These are phyloP conservation scores for Yamadazyma ubonensis DNA, from an alignment of 805 yeast species.

Conservation along the genomic window DNA sequence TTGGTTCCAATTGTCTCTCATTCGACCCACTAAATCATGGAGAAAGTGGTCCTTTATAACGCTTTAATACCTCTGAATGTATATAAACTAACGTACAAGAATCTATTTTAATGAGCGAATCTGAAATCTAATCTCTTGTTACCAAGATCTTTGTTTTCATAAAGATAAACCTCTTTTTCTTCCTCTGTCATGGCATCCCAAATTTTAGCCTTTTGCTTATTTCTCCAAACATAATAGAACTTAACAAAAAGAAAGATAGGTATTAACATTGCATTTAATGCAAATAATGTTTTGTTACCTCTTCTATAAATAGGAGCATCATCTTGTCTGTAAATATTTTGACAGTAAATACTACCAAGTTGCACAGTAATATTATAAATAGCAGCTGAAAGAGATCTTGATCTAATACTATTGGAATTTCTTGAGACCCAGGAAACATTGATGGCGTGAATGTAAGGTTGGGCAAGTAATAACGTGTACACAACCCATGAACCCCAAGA, in stretches of 20 bases:
- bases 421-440: constrained; percentile 29
- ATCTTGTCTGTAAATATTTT: constrained; percentile 26
- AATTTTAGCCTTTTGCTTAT: constrained; percentile 15
- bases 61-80: no score
- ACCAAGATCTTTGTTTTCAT: constrained; percentile 21
- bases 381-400: constrained; percentile 30
- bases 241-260: constrained; percentile 22
- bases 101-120: constrained; percentile 22
- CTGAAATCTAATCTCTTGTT: constrained; percentile 26
- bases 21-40: no score
- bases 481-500: constrained; percentile 45
- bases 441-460: constrained; percentile 35
- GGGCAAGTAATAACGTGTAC: constrained; percentile 25
- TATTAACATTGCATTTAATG: constrained; percentile 19
- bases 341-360: constrained; percentile 22
- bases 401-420: constrained; percentile 25
- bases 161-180: constrained; percentile 19
- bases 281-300: constrained; percentile 25
- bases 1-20: no score
- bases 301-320: constrained; percentile 28
- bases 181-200: constrained; percentile 22
- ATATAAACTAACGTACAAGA: no score
- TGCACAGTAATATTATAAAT: constrained; percentile 28
- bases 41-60: no score
- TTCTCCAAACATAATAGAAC: constrained; percentile 24